Evolutionary conservation across 164 flowering plant genomes (phyloP).

Genomic region (Magnolia sinica): DNA sequence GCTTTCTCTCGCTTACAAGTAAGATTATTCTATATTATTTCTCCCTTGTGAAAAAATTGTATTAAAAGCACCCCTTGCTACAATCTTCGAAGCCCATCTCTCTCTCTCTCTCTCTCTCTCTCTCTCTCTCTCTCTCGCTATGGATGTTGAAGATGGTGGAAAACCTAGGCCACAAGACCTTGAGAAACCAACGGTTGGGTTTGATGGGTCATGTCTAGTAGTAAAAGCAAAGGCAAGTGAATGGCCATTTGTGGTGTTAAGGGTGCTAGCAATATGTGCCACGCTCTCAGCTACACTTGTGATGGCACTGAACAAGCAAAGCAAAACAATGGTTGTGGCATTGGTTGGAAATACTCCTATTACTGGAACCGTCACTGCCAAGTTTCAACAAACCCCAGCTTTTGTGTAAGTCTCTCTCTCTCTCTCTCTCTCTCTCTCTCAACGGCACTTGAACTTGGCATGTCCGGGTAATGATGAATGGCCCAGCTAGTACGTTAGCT

Average conservation of each 20-base stretch:
- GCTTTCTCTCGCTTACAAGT: not conserved
- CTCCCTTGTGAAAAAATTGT: not conserved
- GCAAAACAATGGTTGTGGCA: conserved; percentile 55
- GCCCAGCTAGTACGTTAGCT: too few species aligned
- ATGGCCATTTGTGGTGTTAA: conserved; percentile 31
- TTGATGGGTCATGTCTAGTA: not conserved
- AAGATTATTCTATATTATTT: not conserved
- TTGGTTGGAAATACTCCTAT: conserved; percentile 56
- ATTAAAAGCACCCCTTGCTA: not conserved
- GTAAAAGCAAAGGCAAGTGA: not conserved
- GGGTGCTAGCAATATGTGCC: conserved; percentile 52
- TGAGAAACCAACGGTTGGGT: not conserved
- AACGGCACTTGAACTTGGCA: not conserved
- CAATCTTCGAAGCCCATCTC: not conserved
- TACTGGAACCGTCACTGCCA: conserved; percentile 48
- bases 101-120: not conserved
- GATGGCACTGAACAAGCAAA: conserved; percentile 73
- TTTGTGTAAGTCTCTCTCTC: conserved; percentile 47
- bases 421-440: not conserved
- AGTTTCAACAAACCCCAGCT: conserved; percentile 76
- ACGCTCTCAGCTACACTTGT: conserved; percentile 65
- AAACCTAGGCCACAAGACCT: not conserved
- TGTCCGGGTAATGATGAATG: not conserved
- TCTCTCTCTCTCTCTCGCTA: not conserved
- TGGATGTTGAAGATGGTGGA: conserved; percentile 7